Percentiles rank a stretch among this genome's conserved stretches.
phyloP scores from a whole-genome alignment of 371 early-diverging fungal species.

The Massospora cicadina region DNA sequence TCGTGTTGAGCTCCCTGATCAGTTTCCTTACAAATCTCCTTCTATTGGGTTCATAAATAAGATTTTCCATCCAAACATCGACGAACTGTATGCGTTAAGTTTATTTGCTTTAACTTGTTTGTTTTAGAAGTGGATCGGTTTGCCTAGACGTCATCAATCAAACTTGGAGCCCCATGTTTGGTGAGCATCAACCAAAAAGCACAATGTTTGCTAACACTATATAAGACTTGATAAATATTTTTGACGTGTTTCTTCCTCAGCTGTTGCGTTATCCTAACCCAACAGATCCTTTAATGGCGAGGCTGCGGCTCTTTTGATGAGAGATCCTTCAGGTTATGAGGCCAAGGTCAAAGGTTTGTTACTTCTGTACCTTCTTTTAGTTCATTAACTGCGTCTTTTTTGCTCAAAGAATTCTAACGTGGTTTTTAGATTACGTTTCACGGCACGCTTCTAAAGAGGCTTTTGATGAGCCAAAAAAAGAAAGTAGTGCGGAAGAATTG shows the following conservation, averaged over 20 bases:
- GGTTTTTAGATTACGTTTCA: conserved; percentile 49
- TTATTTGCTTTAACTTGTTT: conserved; percentile 1
- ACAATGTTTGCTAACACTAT: neutral
- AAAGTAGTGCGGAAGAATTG: conserved; percentile 52
- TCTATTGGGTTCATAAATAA: conserved; percentile 98
- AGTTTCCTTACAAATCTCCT: conserved; percentile 98
- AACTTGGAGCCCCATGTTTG: conserved; percentile 99
- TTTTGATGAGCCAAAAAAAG: conserved; percentile 60
- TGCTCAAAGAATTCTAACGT: conserved; percentile 2
- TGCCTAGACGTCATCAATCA: conserved; percentile 99
- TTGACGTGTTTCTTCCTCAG: conserved; percentile 97
- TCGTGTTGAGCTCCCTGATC: conserved; percentile 95
- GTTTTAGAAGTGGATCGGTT: conserved; percentile 82
- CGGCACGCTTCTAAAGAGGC: conserved; percentile 78
- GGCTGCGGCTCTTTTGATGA: conserved; percentile 93
- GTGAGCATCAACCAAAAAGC: too few species aligned
- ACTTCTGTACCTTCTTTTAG: conserved; percentile 9
- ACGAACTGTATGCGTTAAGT: conserved; percentile 65
- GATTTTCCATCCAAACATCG: conserved; percentile 99
- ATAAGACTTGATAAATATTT: conserved; percentile 91
- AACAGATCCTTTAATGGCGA: conserved; percentile 98
- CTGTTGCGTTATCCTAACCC: conserved; percentile 97
- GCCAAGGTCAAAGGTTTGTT: conserved; percentile 70
- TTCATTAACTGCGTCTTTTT: neutral
- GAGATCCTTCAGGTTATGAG: conserved; percentile 84